Evolutionary conservation across 2,329 filamentous ascomycete species (phyloP), one percentile per base, ranked within the genome.

Genomic region (Hypoxylon sp.): DNA sequence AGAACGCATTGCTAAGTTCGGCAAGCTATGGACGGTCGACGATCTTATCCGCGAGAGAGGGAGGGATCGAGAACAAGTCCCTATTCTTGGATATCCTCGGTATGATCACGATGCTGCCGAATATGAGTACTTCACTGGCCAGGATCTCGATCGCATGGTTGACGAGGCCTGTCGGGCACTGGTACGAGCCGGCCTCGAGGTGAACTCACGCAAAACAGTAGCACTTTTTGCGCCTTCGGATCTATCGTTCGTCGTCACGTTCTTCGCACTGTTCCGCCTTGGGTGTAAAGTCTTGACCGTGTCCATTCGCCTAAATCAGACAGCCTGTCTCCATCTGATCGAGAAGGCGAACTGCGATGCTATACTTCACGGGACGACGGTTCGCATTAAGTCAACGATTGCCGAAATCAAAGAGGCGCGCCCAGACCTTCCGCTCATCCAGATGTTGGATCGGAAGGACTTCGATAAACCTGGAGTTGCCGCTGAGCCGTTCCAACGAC

Each of bases 261-360:
- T 82, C 48, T 81, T 83, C 52, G 81, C 80, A 8, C 72, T 83
- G 7, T 80, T 78, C 58, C 75, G 80, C n/a, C 67, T 82, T 4
- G 81, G 81, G 24, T 82, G 80, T 58, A 79, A 77, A 11, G 74
- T 79, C 5, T 76, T 83, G 72, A 79, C 78, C 57, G 71, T 83
- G 24, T 83, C 80, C 2, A 78, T 79, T 30, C 78, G 81, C 20
- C 72, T 83, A 4, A 78, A 80, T 9, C 71, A 78, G 1, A 70
- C 75, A 1, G 80, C 80, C 20, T 81, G 78, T 54, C 73, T 80
- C 3, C 77, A 78, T 4, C 71, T 83, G 7, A 72, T 82, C 2
- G 71, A 79, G 42, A 73, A 70, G 3, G 77, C 79, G 1, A 70
- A 76, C 5, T 77, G 75, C 48, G 68, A 73, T 55, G 76, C 74